Evolutionary conservation across 352 stramenopile genomes (phyloP).

Genomic region (Globisporangium uncinulatum): DNA sequence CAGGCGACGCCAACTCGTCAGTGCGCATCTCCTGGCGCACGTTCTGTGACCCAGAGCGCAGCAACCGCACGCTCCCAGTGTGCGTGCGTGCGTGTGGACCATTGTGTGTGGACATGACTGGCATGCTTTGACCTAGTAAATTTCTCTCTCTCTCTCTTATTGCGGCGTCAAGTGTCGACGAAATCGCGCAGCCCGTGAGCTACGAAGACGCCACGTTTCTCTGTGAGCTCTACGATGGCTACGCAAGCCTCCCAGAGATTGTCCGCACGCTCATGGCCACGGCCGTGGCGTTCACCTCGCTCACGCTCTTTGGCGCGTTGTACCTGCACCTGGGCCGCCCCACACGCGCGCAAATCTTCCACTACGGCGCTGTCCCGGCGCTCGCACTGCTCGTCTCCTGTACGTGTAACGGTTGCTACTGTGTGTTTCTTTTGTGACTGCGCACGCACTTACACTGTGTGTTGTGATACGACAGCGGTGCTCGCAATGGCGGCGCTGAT

Average conservation of each 20-base stretch:
- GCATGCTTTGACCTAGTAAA: too few species aligned
- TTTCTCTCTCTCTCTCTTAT: too few species aligned
- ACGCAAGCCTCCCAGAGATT: slow-evolving; percentile 22
- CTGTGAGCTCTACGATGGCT: slow-evolving; percentile 24
- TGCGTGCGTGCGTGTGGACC: not conserved
- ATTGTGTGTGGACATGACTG: too few species aligned
- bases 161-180: slow-evolving; percentile 1
- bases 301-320: slow-evolving; percentile 38
- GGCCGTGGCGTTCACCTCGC: slow-evolving; percentile 33
- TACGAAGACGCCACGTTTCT: slow-evolving; percentile 19
- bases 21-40: slow-evolving; percentile 32
- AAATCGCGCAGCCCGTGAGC: slow-evolving; percentile 12
- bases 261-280: slow-evolving; percentile 42
- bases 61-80: slow-evolving; percentile 25
- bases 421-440: not conserved
- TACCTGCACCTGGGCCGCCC: slow-evolving; percentile 67
- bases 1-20: slow-evolving; percentile 28
- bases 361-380: slow-evolving; percentile 46
- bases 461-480: slow-evolving; percentile 19
- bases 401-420: slow-evolving; percentile 7
- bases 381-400: slow-evolving; percentile 43
- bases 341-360: slow-evolving; percentile 52
- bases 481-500: slow-evolving; percentile 35
- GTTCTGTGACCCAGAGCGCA: slow-evolving; percentile 34
- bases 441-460: not conserved